A percentile compares a stretch with the other conserved stretches of the same genome.
Conservation (phyloP, 148 eudicot species). For the Spergularia marina region DNA sequence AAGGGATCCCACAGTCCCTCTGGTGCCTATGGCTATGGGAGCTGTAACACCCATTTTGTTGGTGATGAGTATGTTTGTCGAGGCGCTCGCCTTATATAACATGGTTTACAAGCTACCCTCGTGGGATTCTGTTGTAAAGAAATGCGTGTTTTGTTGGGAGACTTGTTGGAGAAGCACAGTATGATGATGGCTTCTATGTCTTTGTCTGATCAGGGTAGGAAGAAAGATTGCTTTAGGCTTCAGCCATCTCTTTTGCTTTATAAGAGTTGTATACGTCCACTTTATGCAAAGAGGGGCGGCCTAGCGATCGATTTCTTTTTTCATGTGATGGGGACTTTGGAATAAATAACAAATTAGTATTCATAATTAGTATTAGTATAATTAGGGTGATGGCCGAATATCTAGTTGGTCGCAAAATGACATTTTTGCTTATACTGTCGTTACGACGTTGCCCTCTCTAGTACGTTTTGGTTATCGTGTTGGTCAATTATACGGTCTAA, state of each 20-base stretch:
- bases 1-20: constrained; percentile 82
- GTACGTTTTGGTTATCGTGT: no score
- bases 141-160: background rate
- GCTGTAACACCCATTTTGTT: constrained; percentile 45
- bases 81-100: constrained; percentile 25
- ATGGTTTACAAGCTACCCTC: background rate
- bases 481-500: background rate
- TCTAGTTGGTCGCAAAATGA: no score
- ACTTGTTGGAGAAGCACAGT: constrained; percentile 24
- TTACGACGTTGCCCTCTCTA: no score
- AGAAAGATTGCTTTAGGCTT: constrained; percentile 33
- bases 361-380: background rate
- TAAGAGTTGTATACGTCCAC: constrained; percentile 22
- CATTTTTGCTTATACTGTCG: no score
- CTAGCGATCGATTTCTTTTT: constrained; percentile 13
- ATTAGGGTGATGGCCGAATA: background rate
- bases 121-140: background rate
- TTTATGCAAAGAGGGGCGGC: constrained; percentile 31
- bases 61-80: constrained; percentile 31
- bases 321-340: constrained; percentile 23
- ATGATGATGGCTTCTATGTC: constrained; percentile 23
- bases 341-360: constrained; percentile 23
- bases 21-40: constrained; percentile 74
- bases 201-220: constrained; percentile 24
- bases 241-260: constrained; percentile 32